Evolutionary conservation across 2,329 filamentous ascomycete genomes (phyloP).

Genomic region (Neopestalotiopsis clavispora): DNA sequence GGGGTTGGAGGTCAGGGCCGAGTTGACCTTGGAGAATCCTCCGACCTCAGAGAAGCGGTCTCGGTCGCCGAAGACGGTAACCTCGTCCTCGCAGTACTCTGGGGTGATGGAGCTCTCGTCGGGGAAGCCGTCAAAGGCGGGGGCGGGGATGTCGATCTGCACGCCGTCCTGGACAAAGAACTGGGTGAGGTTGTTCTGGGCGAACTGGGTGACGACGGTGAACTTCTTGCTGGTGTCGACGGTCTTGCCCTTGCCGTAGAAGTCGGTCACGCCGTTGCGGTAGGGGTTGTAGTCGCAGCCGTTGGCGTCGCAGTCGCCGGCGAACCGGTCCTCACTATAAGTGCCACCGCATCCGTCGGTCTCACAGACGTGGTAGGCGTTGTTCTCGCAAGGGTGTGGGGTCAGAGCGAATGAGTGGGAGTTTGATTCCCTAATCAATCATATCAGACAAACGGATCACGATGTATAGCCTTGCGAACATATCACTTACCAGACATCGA

Average conservation of each 20-base stretch:
- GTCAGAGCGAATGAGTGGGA: conserved; percentile 64
- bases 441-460: background rate
- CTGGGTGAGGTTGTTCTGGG: conserved; percentile 51
- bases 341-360: conserved; percentile 52
- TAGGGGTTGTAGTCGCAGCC: conserved; percentile 73
- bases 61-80: conserved; percentile 53
- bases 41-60: conserved; percentile 57
- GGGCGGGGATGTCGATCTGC: conserved; percentile 38
- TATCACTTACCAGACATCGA: conserved; percentile 57
- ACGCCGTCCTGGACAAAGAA: conserved; percentile 64
- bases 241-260: conserved; percentile 60
- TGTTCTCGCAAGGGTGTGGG: conserved; percentile 62
- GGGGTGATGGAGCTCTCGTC: conserved; percentile 15
- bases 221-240: conserved; percentile 16
- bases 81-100: conserved; percentile 5
- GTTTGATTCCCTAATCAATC: conserved; percentile 55
- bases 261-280: conserved; percentile 64
- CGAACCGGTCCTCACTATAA: conserved; percentile 56
- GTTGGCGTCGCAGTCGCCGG: conserved; percentile 66
- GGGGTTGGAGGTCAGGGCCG: conserved; percentile 52
- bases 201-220: conserved; percentile 62
- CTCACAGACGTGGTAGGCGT: conserved; percentile 53
- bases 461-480: background rate
- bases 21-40: conserved; percentile 56
- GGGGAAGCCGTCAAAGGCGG: conserved; percentile 16